phyloP scores from a whole-genome alignment of 495 filamentous ascomycete genomes.

The Penicillium dipodomyicola region DNA sequence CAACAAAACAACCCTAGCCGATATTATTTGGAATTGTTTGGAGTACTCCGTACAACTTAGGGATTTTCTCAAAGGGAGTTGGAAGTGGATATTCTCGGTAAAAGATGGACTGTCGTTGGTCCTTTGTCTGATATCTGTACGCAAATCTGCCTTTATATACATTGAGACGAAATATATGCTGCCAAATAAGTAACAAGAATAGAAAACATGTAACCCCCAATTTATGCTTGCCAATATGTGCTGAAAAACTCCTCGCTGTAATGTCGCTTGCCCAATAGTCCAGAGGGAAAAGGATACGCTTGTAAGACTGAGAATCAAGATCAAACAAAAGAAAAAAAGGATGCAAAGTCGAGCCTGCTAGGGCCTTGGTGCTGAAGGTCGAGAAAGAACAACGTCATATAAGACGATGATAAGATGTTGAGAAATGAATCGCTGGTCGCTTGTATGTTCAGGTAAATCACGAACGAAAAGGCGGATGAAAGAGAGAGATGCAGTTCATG shows the following conservation, averaged over 20 bases:
- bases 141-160: constrained; percentile 3
- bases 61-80: neutral
- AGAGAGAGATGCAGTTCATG: neutral
- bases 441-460: neutral
- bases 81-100: neutral
- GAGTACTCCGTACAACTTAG: neutral
- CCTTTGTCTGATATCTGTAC: neutral
- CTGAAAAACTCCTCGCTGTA: constrained; percentile 9
- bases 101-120: neutral
- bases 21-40: neutral
- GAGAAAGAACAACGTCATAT: neutral
- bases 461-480: constrained; percentile 10
- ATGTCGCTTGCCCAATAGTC: constrained; percentile 2
- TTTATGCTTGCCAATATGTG: neutral
- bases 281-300: neutral
- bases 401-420: neutral
- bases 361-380: neutral
- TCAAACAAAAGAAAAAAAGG: constrained; percentile 4
- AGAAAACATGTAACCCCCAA: neutral
- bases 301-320: neutral
- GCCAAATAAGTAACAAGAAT: neutral
- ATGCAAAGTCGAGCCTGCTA: neutral
- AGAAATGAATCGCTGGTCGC: constrained; percentile 1
- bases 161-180: neutral
- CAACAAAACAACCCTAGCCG: neutral